Base-by-base conservation (phyloP, 257 asterid genomes). In the Mentha longifolia region DNA sequence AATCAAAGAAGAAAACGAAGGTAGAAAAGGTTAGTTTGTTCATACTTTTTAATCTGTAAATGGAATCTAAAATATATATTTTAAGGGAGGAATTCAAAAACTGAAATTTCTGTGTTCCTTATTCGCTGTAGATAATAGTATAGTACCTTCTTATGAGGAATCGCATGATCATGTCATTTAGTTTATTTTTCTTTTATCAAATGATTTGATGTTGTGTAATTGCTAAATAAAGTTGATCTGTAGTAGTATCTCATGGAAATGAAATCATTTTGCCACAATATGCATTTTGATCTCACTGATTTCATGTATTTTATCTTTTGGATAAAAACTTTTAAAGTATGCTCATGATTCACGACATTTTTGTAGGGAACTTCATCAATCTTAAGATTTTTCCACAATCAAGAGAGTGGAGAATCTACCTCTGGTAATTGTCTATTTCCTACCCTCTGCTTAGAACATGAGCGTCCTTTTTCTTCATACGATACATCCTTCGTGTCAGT, bases 281-380 rank as follows among this genome's bases (percentile, higher is more conserved):
- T 61, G 61, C 55, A 67, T n/a, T 25, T 55, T 28, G 9, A 37
- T 41, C 60, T 72, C 46, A 73, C 61, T 14, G 47, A 25, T 62
- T 66, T 20, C 42, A 33, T 20, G 17, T 67, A 17, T 61, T 35
- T 42, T 47, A 41, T 43, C 41, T 50, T 64, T 30, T 37, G 66
- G 70, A 45, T 22, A 16, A 30, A 49, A 56, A 35, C 42, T 16
- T 37, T 28, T 7, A 5, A 47, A 73, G 17, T 15, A 30, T 54
- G 60, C 45, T 37, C 39, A 25, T 56, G 75, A 16, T 60, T 61
- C 33, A 55, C 55, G 74, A 13, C 17, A 63, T 54, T 80, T 60
- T 57, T 76, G 67, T 79, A 92, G 97, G 90, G 86, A 77, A 82
- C 76, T 56, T 69, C 91, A 71, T 84, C 98, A 25, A 88, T 92